Evolutionary conservation across 768 basidiomycete species (phyloP).

Genomic region (Rubroboletus satanas): DNA sequence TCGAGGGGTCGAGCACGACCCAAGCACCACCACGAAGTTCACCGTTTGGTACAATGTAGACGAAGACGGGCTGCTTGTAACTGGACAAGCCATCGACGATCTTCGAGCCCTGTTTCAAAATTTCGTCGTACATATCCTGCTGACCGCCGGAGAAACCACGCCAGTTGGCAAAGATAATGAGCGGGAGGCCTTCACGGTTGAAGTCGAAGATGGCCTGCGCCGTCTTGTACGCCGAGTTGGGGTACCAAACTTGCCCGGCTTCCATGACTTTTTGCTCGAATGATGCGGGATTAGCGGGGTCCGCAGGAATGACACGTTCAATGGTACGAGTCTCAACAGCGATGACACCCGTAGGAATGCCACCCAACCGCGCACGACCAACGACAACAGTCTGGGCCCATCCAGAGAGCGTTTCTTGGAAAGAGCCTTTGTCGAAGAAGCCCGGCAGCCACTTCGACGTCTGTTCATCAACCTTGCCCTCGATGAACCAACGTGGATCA

Average conservation of each 20-base stretch:
- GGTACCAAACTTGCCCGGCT: conserved; percentile 99
- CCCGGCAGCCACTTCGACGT: conserved; percentile 76
- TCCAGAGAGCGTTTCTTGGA: conserved; percentile 97
- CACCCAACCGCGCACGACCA: conserved; percentile 92
- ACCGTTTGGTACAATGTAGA: conserved; percentile 97
- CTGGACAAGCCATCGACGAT: conserved; percentile 97
- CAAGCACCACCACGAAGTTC: conserved; percentile 98
- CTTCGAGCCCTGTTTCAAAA: conserved; percentile 95
- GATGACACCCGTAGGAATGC: conserved; percentile 96
- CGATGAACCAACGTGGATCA: conserved; percentile 97
- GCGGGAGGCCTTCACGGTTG: conserved; percentile 91
- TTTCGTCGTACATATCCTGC: conserved; percentile 98
- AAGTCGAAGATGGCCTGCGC: conserved; percentile 99
- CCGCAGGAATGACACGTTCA: conserved; percentile 94
- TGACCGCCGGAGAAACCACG: conserved; percentile 99
- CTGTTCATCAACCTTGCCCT: conserved; percentile 85
- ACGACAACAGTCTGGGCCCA: conserved; percentile 99
- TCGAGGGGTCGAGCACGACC: conserved; percentile 98
- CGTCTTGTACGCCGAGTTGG: conserved; percentile 98
- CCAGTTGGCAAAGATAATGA: conserved; percentile 99
- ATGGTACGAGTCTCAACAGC: conserved; percentile 97
- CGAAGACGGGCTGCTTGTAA: conserved; percentile 97
- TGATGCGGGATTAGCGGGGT: conserved; percentile 94
- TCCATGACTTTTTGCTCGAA: conserved; percentile 99
- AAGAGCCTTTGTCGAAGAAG: conserved; percentile 96